Evolutionary conservation across 495 filamentous ascomycete species (phyloP).

Genomic region (Physcia stellaris): DNA sequence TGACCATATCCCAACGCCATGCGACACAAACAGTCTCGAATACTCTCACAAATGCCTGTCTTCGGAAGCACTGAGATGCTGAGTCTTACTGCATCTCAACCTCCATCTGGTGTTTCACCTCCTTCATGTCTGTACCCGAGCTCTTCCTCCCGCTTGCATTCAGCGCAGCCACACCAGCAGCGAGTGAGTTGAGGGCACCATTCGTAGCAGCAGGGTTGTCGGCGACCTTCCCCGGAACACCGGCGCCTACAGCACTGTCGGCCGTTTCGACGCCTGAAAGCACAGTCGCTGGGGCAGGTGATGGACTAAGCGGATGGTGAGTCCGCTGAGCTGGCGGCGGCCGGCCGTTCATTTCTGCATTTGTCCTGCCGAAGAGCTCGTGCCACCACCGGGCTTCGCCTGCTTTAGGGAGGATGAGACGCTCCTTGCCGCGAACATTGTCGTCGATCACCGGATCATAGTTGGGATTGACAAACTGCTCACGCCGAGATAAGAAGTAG

Average conservation of each 20-base stretch:
- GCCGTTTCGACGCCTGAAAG: conserved; percentile 36
- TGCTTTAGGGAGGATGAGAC: conserved; percentile 65
- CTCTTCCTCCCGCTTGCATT: conserved; percentile 17
- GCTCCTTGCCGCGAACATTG: conserved; percentile 57
- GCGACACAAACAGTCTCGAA: no score
- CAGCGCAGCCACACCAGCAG: conserved; percentile 29
- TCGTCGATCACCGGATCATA: conserved; percentile 74
- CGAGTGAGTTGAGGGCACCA: background rate
- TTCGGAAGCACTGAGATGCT: no score
- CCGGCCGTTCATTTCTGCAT: conserved; percentile 81
- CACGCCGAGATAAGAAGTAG: conserved; percentile 70
- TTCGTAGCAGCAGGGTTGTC: no score
- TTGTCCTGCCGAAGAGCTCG: conserved; percentile 70
- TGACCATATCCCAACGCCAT: no score
- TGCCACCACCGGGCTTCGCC: conserved; percentile 78
- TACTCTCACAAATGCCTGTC: no score
- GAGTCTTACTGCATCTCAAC: conserved; percentile 36
- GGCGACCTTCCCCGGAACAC: conserved; percentile 12
- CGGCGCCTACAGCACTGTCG: conserved; percentile 20
- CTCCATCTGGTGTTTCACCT: conserved; percentile 24
- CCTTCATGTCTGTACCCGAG: conserved; percentile 8
- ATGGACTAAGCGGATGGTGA: background rate
- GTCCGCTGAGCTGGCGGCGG: background rate
- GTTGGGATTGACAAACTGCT: conserved; percentile 66
- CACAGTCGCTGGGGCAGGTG: conserved; percentile 18